Base-by-base conservation (phyloP, 495 filamentous ascomycete species). In the Astrocystis sublimbata region DNA sequence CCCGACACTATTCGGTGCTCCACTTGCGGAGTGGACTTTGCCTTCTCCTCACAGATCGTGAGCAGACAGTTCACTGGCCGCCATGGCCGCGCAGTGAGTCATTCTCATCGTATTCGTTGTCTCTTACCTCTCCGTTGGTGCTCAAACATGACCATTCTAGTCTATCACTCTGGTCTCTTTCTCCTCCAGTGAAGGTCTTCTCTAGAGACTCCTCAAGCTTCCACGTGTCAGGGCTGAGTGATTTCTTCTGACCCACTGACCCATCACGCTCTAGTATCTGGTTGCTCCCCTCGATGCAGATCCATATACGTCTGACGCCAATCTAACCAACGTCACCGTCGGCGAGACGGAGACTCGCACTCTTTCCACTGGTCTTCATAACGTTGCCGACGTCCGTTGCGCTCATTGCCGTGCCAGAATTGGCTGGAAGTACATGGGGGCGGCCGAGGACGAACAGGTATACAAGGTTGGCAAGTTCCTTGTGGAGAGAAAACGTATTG, bases 391-490 rank as follows among this genome's bases (percentile, higher is more conserved):
- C 68, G 79, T 85, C 30, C 71, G 54, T 52, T 85, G 83, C 60
- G 60, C 54, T 9, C 81, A 72, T n/a, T 89, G 93, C 70, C 81
- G 81, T 4, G 84, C 73, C 43, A 84, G 89, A 42, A 71, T 98
- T 17, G 93, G 93, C 9, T 98, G 93, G 93, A 97, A 97, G 74
- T 98, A 98, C 71, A 82, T 97, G 54, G 86, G 86, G 43, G 93
- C 93, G 0, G 87, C 89, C 55, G 90, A 97, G 68, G 80, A 87
- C 63, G 80, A 79, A 40, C 93, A 98, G 73, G 82, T 83, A 56
- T 98, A 98, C 76, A 98, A 98, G 73, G 87, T 97, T 30, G 93
- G 93, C 30, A 97, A 96, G 73, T 97, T 93, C 67, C 97, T 98
- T n/a, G 73, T 98, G 36, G 93, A 98, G 78, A 92, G 88, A 33